Evolutionary conservation across 306 rosid genomes (phyloP).

Genomic region (Sechiopsis laciniata): DNA sequence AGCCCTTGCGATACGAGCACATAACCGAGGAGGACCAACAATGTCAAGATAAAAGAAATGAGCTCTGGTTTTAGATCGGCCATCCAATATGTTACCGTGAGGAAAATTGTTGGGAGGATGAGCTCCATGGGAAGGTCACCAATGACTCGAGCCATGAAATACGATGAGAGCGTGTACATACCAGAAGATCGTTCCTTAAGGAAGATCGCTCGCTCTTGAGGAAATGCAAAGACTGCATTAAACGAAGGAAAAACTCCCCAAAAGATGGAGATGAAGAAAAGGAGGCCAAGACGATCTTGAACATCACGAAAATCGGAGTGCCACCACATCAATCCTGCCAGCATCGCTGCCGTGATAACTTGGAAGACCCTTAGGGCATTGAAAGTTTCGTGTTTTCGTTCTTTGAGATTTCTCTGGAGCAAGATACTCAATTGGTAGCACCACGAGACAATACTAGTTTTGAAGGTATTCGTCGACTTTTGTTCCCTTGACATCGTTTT

Average conservation of each 20-base stretch:
- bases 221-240: slow-evolving; percentile 75
- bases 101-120: slow-evolving; percentile 72
- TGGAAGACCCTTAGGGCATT: slow-evolving; percentile 64
- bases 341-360: slow-evolving; percentile 57
- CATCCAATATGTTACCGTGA: slow-evolving; percentile 69
- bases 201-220: slow-evolving; percentile 79
- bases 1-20: slow-evolving; percentile 91
- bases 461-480: slow-evolving; percentile 1
- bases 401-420: slow-evolving; percentile 80
- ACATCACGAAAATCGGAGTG: slow-evolving; percentile 54
- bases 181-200: slow-evolving; percentile 76
- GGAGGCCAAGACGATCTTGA: slow-evolving; percentile 85
- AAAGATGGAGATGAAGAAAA: slow-evolving; percentile 82
- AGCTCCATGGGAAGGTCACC: slow-evolving; percentile 94
- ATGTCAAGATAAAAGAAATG: slow-evolving; percentile 48
- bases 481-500: slow-evolving; percentile 25
- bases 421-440: slow-evolving; percentile 57
- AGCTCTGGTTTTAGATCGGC: slow-evolving; percentile 57
- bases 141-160: slow-evolving; percentile 68
- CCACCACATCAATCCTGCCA: slow-evolving; percentile 96
- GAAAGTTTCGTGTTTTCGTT: slow-evolving; percentile 76
- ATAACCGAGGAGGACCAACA: slow-evolving; percentile 50
- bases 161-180: slow-evolving; percentile 74
- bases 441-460: slow-evolving; percentile 45
- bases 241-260: slow-evolving; percentile 95